These are phyloP conservation scores for Forsythia suspensa DNA, from an alignment of 257 asterid species.

Conservation along the genomic window DNA sequence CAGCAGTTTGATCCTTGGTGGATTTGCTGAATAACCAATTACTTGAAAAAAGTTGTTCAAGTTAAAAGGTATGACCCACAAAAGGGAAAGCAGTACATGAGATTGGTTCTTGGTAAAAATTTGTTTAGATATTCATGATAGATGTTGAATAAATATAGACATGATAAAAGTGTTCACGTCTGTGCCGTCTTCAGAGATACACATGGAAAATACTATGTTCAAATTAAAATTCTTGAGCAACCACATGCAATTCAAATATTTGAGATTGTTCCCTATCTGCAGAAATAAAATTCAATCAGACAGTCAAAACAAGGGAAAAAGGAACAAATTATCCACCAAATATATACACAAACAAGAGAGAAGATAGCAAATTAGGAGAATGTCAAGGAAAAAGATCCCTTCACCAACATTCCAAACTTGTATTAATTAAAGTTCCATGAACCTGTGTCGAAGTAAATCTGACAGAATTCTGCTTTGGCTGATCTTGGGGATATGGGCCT, in stretches of 20 bases:
- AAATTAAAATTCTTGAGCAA: conserved; percentile 3
- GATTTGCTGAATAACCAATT: neutral
- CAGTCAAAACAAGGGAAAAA: neutral
- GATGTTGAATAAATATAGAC: neutral
- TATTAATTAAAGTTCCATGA: conserved; percentile 22
- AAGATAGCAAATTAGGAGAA: neutral
- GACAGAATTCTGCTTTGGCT: conserved; percentile 91
- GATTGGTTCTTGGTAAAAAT: neutral
- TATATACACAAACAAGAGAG: neutral
- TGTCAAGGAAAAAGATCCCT: neutral
- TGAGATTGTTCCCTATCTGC: neutral
- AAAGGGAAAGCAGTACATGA: neutral
- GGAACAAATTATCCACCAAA: neutral
- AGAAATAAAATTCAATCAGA: neutral
- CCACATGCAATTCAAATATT: conserved; percentile 1
- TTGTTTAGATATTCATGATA: neutral
- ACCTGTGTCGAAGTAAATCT: conserved; percentile 98
- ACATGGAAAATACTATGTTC: neutral
- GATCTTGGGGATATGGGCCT: conserved; percentile 99
- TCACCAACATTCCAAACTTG: conserved; percentile 10
- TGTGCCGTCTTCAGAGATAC: neutral
- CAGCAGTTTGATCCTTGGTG: neutral
- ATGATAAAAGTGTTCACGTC: neutral
- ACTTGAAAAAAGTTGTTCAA: neutral
- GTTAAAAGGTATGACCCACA: neutral